Base-by-base conservation (phyloP, 164 flowering plant species). In the Piper betle region DNA sequence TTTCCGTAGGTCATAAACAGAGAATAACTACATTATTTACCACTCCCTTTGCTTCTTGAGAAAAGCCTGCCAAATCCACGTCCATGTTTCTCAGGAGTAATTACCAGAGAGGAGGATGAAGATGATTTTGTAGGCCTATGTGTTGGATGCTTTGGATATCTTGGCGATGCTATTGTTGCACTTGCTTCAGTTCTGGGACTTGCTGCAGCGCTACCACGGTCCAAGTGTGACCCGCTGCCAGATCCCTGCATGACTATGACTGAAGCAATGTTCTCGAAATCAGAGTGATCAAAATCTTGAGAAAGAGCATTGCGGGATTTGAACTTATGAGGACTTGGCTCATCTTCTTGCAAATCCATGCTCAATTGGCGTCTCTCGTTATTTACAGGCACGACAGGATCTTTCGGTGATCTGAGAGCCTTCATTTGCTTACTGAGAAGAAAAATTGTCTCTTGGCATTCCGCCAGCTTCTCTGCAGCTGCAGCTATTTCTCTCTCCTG, bases 381-480 rank as follows among this genome's bases (percentile, higher is more conserved):
- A 68, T 46, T 37, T 53, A 82, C 80, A 6, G 85, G 76, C 13
- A 82, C 85, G 59, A 62, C 53, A 12, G 65, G 33, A 17, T 84
- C 91, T 40, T 81, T 55, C 55, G 81, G 79, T n/a, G 93, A 37
- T 16, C 83, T 84, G 71, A 94, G 41, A 42, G 87, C 42, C 37
- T 86, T 81, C 73, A 90, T 71, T 66, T 94, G 97, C 79, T 72
- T 86, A 46, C 97, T 84, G 4, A 93, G 95, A 72, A 90, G 84
- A 73, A 79, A 79, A 67, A 93, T 88, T 55, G 92, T 93, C 72
- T 93, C 97, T 69, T 93, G 99, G 70, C 99, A 93, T 70, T 88
- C 87, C 4, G 96, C 97, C 15, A 93, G 78, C 74, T 83, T 93
- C 73, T 84, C 99, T 57, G 98, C 94, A 39, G 98, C 97, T 60